Conservation (phyloP, 2,329 filamentous ascomycete genomes). For the Xylariaceae sp. region DNA sequence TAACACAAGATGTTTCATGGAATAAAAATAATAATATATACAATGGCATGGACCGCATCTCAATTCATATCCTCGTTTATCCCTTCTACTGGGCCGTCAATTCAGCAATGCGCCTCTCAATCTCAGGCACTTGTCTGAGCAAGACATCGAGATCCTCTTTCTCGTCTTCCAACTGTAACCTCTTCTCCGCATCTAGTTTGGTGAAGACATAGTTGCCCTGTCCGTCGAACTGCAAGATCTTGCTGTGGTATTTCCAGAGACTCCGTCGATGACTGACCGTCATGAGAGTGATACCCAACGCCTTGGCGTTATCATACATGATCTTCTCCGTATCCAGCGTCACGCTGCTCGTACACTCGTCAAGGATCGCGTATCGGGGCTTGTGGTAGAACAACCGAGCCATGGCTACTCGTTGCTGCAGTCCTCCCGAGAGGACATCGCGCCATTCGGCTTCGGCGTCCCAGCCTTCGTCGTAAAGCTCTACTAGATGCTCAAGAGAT, state of each 20-base stretch:
- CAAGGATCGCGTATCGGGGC: constrained; percentile 88
- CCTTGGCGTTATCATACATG: constrained; percentile 97
- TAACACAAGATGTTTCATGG: background rate
- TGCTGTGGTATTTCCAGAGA: constrained; percentile 93
- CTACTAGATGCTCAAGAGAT: constrained; percentile 76
- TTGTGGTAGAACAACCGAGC: constrained; percentile 90
- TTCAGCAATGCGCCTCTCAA: constrained; percentile 79
- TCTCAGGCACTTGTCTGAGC: constrained; percentile 78
- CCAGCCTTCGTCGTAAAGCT: constrained; percentile 72
- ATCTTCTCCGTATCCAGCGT: constrained; percentile 89
- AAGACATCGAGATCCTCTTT: constrained; percentile 88
- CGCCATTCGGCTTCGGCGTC: constrained; percentile 96
- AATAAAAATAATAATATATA: background rate
- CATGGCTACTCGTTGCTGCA: constrained; percentile 97
- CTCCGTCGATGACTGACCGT: constrained; percentile 88
- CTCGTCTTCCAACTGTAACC: constrained; percentile 87
- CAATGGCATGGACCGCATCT: background rate
- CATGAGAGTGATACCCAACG: constrained; percentile 88
- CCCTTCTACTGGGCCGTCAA: constrained; percentile 46
- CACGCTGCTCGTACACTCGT: constrained; percentile 94
- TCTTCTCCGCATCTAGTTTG: constrained; percentile 76
- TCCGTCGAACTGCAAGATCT: constrained; percentile 94
- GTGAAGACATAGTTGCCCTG: constrained; percentile 91
- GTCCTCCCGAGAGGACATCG: constrained; percentile 82
- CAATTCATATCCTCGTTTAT: background rate